Evolutionary conservation across 306 rosid genomes (phyloP).

Genomic region (Chamaecrista fasciculata): DNA sequence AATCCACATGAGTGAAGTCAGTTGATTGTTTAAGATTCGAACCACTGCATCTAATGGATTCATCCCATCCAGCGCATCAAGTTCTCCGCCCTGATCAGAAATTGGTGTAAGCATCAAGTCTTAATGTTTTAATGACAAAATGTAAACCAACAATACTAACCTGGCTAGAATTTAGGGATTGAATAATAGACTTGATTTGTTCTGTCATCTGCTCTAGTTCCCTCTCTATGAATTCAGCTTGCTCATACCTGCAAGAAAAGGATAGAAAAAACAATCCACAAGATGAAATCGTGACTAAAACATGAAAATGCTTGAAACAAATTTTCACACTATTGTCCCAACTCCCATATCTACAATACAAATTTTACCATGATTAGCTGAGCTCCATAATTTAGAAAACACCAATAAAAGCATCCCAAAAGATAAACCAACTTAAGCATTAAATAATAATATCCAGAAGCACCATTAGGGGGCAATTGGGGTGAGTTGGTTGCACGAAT

Average conservation of each 20-base stretch:
- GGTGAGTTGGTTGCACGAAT: neutral
- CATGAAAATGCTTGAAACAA: neutral
- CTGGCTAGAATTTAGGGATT: slow-evolving; percentile 87
- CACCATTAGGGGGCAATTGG: neutral
- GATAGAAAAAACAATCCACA: neutral
- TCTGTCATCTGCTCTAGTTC: slow-evolving; percentile 95
- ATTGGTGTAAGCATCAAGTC: slow-evolving; percentile 15
- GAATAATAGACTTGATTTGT: slow-evolving; percentile 83
- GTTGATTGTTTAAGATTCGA: slow-evolving; percentile 85
- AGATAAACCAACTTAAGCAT: neutral
- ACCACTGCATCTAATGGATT: slow-evolving; percentile 88
- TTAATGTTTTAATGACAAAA: neutral
- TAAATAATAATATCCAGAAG: neutral
- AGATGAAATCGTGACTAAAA: slow-evolving; percentile 1
- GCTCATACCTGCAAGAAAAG: slow-evolving; percentile 71
- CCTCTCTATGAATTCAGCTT: slow-evolving; percentile 85
- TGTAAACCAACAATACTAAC: slow-evolving; percentile 38
- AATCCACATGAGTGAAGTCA: slow-evolving; percentile 92
- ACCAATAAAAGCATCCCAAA: neutral
- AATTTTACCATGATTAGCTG: neutral
- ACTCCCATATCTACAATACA: neutral
- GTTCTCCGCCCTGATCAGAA: slow-evolving; percentile 81
- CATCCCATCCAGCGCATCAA: slow-evolving; percentile 66
- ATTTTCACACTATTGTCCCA: neutral
- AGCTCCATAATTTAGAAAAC: neutral